Conservation (phyloP, 805 yeast genomes). For the Yamadazyma laniorum region DNA sequence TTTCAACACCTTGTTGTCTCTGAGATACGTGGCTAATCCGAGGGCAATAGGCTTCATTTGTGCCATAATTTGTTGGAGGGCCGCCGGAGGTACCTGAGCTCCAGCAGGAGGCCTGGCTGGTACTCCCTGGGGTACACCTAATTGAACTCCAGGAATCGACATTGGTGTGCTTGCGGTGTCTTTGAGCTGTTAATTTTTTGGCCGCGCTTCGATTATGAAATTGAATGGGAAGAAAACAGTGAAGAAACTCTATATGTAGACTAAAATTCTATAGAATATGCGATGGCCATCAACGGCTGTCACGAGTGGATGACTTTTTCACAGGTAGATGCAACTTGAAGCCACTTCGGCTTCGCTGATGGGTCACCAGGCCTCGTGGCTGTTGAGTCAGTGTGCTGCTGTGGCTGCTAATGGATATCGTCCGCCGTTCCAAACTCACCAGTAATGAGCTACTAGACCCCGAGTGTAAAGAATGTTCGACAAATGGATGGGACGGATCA, state of each 20-base stretch:
- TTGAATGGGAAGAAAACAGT: too few relatives aligned
- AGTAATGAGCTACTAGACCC: slow-evolving; percentile 4
- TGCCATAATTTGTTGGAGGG: slow-evolving; percentile 11
- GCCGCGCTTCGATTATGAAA: too few relatives aligned
- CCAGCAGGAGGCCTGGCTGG: slow-evolving; percentile 2
- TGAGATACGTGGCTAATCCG: slow-evolving; percentile 68
- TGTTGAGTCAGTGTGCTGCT: not conserved
- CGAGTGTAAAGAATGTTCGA: not conserved
- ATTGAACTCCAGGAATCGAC: slow-evolving; percentile 16
- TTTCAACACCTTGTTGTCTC: slow-evolving; percentile 66
- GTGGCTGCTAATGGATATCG: not conserved
- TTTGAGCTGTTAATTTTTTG: too few relatives aligned
- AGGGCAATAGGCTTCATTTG: slow-evolving; percentile 51
- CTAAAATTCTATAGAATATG: too few relatives aligned
- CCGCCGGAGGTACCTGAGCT: slow-evolving; percentile 8
- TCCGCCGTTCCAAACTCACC: not conserved
- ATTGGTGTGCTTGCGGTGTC: slow-evolving; percentile 3
- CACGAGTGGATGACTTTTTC: not conserved
- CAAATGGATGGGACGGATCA: slow-evolving; percentile 4
- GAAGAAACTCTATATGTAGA: too few relatives aligned
- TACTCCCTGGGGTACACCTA: slow-evolving; percentile 14
- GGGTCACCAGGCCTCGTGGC: not conserved
- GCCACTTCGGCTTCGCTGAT: slow-evolving; percentile 2
- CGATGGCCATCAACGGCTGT: not conserved
- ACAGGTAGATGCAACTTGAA: slow-evolving; percentile 7